Base-by-base conservation (phyloP, 2,329 filamentous ascomycete species). In the Nigrospora osmanthi region DNA sequence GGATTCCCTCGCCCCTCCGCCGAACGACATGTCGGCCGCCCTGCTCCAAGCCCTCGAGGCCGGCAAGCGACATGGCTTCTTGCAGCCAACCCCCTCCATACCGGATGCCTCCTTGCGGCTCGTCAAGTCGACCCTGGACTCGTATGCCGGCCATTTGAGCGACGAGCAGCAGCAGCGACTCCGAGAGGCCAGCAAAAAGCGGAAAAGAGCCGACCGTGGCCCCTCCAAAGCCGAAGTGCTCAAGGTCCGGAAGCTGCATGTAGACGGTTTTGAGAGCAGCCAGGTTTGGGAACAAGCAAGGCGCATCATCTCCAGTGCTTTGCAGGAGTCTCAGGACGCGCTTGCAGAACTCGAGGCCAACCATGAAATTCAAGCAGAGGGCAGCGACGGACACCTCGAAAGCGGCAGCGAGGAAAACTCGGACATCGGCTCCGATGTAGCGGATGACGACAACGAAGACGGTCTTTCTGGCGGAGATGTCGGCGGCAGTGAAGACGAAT, bases 251-350 rank as follows among this genome's bases (percentile, higher is more conserved):
- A 89, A 87, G 64, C 71, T 98, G 14, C 87, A 96, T 61, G 72
- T 89, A 7, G 81, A 95, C 46, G 93, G 91, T 0, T 95, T 97
- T 55, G 87, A 86, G 55, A 83, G 87, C 11, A 80, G 83, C 16
- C 91, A 97, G 65, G 83, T 98, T 37, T 98, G 91, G 87, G 88
- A 96, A 64, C 93, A 98, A 68, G 86, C 89, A 10, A 84, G 83
- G 58, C 81, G 87, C 55, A 88, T 97, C 16, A 82, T 97, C 46
- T 76, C 64, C 12, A 72, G 73, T 39, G 66, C 76, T 11, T 54
- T 80, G 38, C 63, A 68, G 36, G 72, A 77, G 51, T 73, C 75
- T 0, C 65, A 71, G 40, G 62, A 66, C 6, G 58, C 67, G 4
- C 58, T 81, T 14, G 61, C 68, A 41, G 73, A 75, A 51, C 58